These are phyloP conservation scores for Thelonectria rubi DNA, from an alignment of 2,329 filamentous ascomycete genomes.

Conservation along the genomic window DNA sequence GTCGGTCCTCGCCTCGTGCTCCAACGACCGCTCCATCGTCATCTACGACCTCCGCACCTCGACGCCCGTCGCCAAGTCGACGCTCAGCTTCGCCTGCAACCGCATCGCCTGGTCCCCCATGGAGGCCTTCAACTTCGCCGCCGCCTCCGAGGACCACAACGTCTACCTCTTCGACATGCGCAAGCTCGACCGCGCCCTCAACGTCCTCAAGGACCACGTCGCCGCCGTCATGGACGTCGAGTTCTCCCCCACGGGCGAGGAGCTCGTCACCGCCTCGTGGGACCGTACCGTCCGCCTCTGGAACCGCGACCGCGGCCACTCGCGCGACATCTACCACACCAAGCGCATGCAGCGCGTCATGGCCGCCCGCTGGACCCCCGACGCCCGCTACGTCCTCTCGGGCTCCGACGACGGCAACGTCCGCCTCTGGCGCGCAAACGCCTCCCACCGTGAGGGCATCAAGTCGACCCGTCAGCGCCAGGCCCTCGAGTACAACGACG, in stretches of 20 bases:
- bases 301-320: slow-evolving; percentile 82
- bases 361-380: slow-evolving; percentile 83
- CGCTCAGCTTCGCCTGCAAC: slow-evolving; percentile 85
- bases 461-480: slow-evolving; percentile 86
- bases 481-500: slow-evolving; percentile 90
- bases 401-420: slow-evolving; percentile 93
- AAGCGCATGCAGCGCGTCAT: slow-evolving; percentile 98
- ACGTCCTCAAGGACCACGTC: slow-evolving; percentile 90
- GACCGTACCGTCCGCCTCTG: slow-evolving; percentile 87
- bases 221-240: slow-evolving; percentile 95
- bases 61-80: slow-evolving; percentile 81
- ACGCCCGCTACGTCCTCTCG: slow-evolving; percentile 87
- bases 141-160: slow-evolving; percentile 95
- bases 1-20: slow-evolving; percentile 85
- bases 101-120: slow-evolving; percentile 93
- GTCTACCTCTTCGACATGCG: slow-evolving; percentile 90
- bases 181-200: slow-evolving; percentile 85
- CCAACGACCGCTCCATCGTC: slow-evolving; percentile 85
- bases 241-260: slow-evolving; percentile 92
- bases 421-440: slow-evolving; percentile 87
- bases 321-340: slow-evolving; percentile 94
- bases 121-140: slow-evolving; percentile 94
- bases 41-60: slow-evolving; percentile 92
- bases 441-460: slow-evolving; percentile 83
- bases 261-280: slow-evolving; percentile 89